These are phyloP conservation scores for Erythrobasidium hasegawianum DNA, from an alignment of 1,284 basidiomycete genomes.

Conservation along the genomic window DNA sequence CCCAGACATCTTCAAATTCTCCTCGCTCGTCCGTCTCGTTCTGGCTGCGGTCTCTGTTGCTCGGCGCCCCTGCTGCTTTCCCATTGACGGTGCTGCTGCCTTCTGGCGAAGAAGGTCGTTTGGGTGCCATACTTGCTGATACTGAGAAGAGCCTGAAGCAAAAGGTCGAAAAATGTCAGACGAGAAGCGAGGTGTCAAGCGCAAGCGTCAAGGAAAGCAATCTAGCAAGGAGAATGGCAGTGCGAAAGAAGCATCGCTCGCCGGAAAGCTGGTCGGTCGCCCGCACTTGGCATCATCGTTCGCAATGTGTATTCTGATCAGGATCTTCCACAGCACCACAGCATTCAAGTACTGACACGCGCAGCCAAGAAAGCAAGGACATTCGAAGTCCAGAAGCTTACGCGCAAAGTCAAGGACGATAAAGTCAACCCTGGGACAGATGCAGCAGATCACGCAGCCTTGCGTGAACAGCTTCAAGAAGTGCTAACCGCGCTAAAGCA, in stretches of 20 bases:
- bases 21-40: slow-evolving; percentile 56
- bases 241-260: slow-evolving; percentile 9
- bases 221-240: slow-evolving; percentile 10
- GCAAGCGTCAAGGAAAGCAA: slow-evolving; percentile 4
- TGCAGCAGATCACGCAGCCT: slow-evolving; percentile 59
- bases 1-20: slow-evolving; percentile 59
- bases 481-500: slow-evolving; percentile 15
- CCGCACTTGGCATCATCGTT: neutral
- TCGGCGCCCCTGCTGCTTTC: slow-evolving; percentile 8
- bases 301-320: neutral
- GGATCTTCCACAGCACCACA: slow-evolving; percentile 58
- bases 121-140: slow-evolving; percentile 23
- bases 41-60: slow-evolving; percentile 1
- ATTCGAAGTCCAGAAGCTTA: slow-evolving; percentile 75
- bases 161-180: neutral
- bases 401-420: slow-evolving; percentile 70
- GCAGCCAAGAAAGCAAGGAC: slow-evolving; percentile 74
- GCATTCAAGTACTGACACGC: slow-evolving; percentile 62
- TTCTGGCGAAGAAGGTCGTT: slow-evolving; percentile 24
- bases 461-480: slow-evolving; percentile 58
- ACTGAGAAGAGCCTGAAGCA: neutral
- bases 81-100: slow-evolving; percentile 4
- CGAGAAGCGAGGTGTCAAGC: neutral
- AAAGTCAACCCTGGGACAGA: slow-evolving; percentile 49
- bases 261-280: slow-evolving; percentile 18